Conservation (phyloP, 306 rosid genomes). For the Alnus rubra region DNA sequence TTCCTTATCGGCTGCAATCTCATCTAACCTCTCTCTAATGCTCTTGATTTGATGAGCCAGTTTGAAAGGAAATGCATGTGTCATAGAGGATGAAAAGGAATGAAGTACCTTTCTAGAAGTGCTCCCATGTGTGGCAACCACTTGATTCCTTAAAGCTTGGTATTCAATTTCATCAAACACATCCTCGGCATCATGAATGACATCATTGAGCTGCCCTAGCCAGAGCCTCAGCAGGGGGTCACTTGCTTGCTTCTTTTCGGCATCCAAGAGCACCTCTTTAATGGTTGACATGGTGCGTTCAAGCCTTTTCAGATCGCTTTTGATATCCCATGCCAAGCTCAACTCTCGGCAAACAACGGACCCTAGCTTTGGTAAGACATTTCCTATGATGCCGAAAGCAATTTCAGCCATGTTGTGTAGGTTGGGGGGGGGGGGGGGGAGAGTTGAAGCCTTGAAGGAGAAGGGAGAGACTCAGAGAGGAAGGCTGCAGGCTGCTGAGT, state of each 20-base stretch:
- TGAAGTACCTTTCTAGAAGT: constrained; percentile 6
- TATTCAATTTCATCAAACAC: constrained; percentile 35
- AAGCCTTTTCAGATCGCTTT: constrained; percentile 16
- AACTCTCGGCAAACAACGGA: constrained; percentile 22
- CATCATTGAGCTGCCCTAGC: constrained; percentile 20
- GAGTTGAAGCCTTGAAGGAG: too few relatives aligned
- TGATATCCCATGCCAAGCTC: constrained; percentile 9
- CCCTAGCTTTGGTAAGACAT: constrained; percentile 18
- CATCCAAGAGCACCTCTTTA: constrained; percentile 27
- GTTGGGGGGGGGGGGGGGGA: too few relatives aligned
- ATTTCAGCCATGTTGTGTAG: constrained; percentile 13
- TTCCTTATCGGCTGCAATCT: too few relatives aligned
- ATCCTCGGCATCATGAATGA: constrained; percentile 20
- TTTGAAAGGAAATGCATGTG: constrained; percentile 2
- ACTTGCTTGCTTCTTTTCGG: too few relatives aligned
- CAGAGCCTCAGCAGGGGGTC: background rate
- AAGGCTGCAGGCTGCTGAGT: too few relatives aligned
- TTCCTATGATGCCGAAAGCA: constrained; percentile 10
- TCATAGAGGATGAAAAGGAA: constrained; percentile 21
- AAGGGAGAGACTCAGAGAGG: too few relatives aligned
- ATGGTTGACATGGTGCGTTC: constrained; percentile 14
- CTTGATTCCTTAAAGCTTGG: constrained; percentile 11
- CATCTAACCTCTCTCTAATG: background rate
- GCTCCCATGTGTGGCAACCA: background rate
- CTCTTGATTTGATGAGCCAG: constrained; percentile 17